Percentiles rank a stretch among this genome's conserved stretches.
Conservation (phyloP, 179 eudicot species). For the Dionaea muscipula region DNA sequence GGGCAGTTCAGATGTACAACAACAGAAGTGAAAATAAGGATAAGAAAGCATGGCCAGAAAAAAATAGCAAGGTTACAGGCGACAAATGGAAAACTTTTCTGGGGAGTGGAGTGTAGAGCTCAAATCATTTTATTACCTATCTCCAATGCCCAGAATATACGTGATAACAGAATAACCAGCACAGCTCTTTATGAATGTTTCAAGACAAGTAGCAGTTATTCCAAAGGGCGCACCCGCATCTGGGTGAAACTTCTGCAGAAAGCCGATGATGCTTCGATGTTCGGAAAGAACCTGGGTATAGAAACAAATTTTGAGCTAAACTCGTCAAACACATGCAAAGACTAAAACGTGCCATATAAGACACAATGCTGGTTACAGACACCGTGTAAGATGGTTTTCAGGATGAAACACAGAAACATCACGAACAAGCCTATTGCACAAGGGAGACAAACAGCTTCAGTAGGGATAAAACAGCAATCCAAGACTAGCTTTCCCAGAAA, state of each 20-base stretch:
- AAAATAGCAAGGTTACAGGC: too few relatives aligned
- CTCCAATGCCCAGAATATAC: slow-evolving; percentile 92
- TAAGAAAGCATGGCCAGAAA: too few relatives aligned
- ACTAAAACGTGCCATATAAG: neutral
- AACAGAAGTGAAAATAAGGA: too few relatives aligned
- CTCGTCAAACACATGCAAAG: neutral
- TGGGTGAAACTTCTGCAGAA: slow-evolving; percentile 87
- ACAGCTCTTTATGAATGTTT: slow-evolving; percentile 95
- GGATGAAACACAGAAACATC: too few relatives aligned
- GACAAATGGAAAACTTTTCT: too few relatives aligned
- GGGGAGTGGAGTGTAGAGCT: neutral
- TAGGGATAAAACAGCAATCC: too few relatives aligned
- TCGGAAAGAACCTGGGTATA: slow-evolving; percentile 69
- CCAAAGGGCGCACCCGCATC: slow-evolving; percentile 93
- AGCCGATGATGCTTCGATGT: slow-evolving; percentile 78
- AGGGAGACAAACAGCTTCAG: too few relatives aligned
- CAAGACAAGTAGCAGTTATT: slow-evolving; percentile 90
- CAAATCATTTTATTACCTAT: slow-evolving; percentile 42
- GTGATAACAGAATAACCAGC: slow-evolving; percentile 98
- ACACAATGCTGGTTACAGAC: too few relatives aligned
- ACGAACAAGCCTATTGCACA: too few relatives aligned
- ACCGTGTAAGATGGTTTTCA: too few relatives aligned
- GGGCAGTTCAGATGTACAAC: too few relatives aligned
- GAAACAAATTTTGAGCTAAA: neutral
- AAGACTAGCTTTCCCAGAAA: too few relatives aligned